Conservation (phyloP, 345 rosid species). For the Heritiera littoralis region DNA sequence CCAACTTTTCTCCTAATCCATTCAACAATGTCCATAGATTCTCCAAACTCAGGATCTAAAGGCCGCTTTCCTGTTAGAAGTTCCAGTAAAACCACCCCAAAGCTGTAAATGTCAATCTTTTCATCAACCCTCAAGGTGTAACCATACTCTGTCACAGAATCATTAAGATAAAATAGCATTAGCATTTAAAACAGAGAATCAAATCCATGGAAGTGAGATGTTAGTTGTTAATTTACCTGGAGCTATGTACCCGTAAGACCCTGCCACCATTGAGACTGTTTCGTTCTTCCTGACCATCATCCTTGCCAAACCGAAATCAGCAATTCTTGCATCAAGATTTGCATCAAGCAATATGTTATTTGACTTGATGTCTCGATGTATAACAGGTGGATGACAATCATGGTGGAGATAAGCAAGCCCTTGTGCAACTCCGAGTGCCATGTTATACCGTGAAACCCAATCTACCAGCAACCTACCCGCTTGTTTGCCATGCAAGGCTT, state of each 20-base stretch:
- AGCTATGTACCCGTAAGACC: conserved; percentile 96
- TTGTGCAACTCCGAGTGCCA: conserved; percentile 86
- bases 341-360: conserved; percentile 84
- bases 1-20: conserved; percentile 72
- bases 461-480: conserved; percentile 68
- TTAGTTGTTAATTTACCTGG: conserved; percentile 53
- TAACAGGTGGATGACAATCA: conserved; percentile 82
- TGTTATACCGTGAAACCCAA: conserved; percentile 86
- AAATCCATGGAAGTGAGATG: background rate
- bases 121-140: conserved; percentile 92
- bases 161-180: background rate
- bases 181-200: background rate
- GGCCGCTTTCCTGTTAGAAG: conserved; percentile 75
- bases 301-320: conserved; percentile 92
- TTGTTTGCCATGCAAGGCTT: conserved; percentile 75
- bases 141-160: conserved; percentile 66
- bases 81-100: conserved; percentile 82
- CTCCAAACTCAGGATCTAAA: conserved; percentile 68
- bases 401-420: conserved; percentile 95
- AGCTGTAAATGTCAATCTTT: conserved; percentile 90
- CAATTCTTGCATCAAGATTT: conserved; percentile 82
- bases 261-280: conserved; percentile 92
- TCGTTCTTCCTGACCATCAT: conserved; percentile 86
- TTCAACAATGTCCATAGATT: conserved; percentile 62
- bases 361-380: conserved; percentile 89